Evolutionary conservation across 805 yeast species (phyloP).

Genomic region (Myxozyma mucilagina): DNA sequence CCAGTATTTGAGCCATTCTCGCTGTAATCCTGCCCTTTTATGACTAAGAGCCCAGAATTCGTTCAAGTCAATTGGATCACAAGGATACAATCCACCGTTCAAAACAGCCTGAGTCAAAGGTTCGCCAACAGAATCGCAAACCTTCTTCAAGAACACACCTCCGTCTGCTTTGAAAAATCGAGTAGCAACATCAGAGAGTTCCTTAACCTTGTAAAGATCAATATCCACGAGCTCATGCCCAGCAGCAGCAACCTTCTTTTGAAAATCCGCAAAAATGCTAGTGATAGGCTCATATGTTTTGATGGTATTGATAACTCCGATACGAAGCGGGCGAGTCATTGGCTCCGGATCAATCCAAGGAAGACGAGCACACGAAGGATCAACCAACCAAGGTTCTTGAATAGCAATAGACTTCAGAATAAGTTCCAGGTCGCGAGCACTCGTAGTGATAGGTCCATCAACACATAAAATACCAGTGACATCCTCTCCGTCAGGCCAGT

Average conservation of each 20-base stretch:
- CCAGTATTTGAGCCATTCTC: conserved; percentile 46
- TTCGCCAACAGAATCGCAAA: conserved; percentile 45
- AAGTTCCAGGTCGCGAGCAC: conserved; percentile 45
- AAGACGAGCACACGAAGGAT: conserved; percentile 52
- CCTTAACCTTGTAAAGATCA: conserved; percentile 42
- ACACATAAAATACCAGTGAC: conserved; percentile 46
- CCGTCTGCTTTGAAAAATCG: conserved; percentile 50
- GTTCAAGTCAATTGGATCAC: conserved; percentile 28
- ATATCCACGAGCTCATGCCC: conserved; percentile 55
- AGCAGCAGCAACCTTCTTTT: conserved; percentile 55
- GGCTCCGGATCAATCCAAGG: conserved; percentile 46
- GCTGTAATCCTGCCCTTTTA: conserved; percentile 27
- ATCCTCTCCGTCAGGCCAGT: conserved; percentile 52
- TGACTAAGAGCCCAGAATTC: conserved; percentile 24
- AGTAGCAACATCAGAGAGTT: conserved; percentile 41
- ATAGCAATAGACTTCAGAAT: conserved; percentile 45
- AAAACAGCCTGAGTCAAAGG: conserved; percentile 38
- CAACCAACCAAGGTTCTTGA: conserved; percentile 49
- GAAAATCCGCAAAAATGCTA: conserved; percentile 53
- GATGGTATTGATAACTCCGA: conserved; percentile 34
- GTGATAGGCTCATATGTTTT: conserved; percentile 45
- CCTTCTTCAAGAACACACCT: conserved; percentile 42
- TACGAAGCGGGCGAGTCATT: conserved; percentile 35
- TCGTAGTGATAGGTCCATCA: conserved; percentile 51
- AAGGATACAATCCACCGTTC: conserved; percentile 35